These are phyloP conservation scores for Coemansia sp. DNA, from an alignment of 192 early-diverging fungal species.

Conservation along the genomic window DNA sequence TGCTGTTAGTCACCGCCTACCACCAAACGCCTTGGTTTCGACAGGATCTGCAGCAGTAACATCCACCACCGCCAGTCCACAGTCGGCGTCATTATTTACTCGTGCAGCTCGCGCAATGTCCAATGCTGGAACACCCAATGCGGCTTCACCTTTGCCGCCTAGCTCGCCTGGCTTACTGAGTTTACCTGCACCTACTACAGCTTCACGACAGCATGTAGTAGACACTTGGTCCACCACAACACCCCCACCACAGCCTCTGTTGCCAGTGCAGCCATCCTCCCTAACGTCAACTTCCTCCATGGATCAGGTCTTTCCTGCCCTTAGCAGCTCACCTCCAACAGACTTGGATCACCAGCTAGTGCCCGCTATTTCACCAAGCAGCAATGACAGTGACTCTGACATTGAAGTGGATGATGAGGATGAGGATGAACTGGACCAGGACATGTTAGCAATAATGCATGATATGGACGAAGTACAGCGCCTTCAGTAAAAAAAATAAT, in stretches of 20 bases:
- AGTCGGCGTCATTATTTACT: background rate
- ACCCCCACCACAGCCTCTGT: background rate
- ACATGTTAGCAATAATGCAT: constrained; percentile 49
- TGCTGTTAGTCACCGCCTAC: background rate
- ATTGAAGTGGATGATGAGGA: constrained; percentile 21
- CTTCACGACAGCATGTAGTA: constrained; percentile 18
- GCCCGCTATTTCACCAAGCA: background rate
- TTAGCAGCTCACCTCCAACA: background rate
- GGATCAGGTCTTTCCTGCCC: background rate
- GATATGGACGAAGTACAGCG: constrained; percentile 46
- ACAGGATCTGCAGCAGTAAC: background rate
- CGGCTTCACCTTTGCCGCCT: background rate
- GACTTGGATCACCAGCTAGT: background rate
- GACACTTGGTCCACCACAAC: constrained; percentile 23
- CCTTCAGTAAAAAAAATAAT: constrained; percentile 1
- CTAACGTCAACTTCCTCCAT: background rate
- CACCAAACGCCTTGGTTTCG: background rate
- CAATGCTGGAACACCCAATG: background rate
- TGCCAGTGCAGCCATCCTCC: background rate
- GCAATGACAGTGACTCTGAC: constrained; percentile 7
- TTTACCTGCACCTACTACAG: background rate
- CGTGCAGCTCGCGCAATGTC: constrained; percentile 9
- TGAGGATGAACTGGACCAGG: constrained; percentile 35
- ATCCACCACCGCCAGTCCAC: background rate
- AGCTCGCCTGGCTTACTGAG: background rate